phyloP scores from a whole-genome alignment of 2,329 filamentous ascomycete species.

The Neopestalotiopsis sp. region DNA sequence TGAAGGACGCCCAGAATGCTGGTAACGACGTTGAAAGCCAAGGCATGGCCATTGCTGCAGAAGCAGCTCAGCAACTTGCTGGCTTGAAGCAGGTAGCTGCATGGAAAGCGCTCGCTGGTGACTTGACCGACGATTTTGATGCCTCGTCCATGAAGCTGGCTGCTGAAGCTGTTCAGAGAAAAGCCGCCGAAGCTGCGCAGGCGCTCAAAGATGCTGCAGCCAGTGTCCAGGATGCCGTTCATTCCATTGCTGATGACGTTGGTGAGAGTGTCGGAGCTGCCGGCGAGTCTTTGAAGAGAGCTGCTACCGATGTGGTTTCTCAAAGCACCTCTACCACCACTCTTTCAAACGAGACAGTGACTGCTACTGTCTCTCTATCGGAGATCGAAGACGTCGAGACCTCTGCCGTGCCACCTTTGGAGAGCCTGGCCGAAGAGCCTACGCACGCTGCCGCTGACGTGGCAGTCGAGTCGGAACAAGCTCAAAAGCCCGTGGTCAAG shows the following conservation, averaged over 20 bases:
- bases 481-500: slow-evolving; percentile 2
- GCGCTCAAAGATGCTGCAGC: slow-evolving; percentile 26
- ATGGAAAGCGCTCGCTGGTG: slow-evolving; percentile 80
- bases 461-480: background rate
- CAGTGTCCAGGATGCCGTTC: slow-evolving; percentile 25
- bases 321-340: slow-evolving; percentile 26
- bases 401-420: slow-evolving; percentile 28
- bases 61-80: slow-evolving; percentile 78
- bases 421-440: slow-evolving; percentile 28
- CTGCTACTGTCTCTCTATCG: slow-evolving; percentile 29
- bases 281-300: slow-evolving; percentile 30
- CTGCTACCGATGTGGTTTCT: slow-evolving; percentile 35
- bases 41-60: slow-evolving; percentile 80
- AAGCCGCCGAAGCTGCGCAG: slow-evolving; percentile 35
- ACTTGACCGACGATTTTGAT: slow-evolving; percentile 80
- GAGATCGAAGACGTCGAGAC: slow-evolving; percentile 26
- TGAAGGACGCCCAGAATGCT: slow-evolving; percentile 70
- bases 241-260: slow-evolving; percentile 11
- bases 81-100: slow-evolving; percentile 81
- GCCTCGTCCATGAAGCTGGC: slow-evolving; percentile 66
- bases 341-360: slow-evolving; percentile 34
- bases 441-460: slow-evolving; percentile 23
- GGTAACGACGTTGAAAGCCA: slow-evolving; percentile 74
- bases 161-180: slow-evolving; percentile 43
- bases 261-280: slow-evolving; percentile 18